Evolutionary conservation across 495 filamentous ascomycete genomes (phyloP), one percentile per base, ranked within the genome.

Genomic region (Cudoniella acicularis): DNA sequence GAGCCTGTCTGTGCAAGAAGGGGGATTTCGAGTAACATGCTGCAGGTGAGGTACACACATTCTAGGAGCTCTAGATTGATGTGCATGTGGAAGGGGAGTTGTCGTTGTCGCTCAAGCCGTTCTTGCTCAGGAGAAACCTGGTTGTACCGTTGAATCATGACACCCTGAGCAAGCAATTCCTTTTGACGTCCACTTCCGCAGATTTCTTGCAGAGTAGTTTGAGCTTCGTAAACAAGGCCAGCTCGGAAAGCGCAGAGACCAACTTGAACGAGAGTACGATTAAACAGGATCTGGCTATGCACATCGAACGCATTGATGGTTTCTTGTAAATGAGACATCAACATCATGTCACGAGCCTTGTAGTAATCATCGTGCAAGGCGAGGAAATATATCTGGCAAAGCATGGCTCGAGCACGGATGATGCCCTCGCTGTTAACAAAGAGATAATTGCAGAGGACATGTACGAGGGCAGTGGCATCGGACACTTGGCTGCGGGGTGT

Each of bases 1-100:
- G 92, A 96, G 46, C 95, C 95, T 49, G 91, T 93, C 71, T 98
- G 95, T 24, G 94, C 94, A 57, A 99, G 86, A 48, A 96, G 88
- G 11, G 94, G 94, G 60, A 99, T 96, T 77, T 99, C 94, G 48
- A 99, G 82, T 59, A 99, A 86, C 94, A 98, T 98, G 77, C 89
- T 95, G 73, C 91, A 97, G 56, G 94, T 97, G 47, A 99, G 86
- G 74, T 99, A 99, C 59, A 97, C 92, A 69, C 93, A 98, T 73
- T 99, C 94, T 2, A 99, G 84, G 25, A 99, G 83, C 67, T 99
- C 94, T 20, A 99, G 82, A 79, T 99, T 99, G 80, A 99, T 98
- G 80, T 99, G 94, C 90, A 97, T 96, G 77, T 99, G 94, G 84
- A 99, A 99, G 45, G 94, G 94, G 59, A 99, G 80, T 75, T 98